Percentiles rank a stretch among this genome's conserved stretches.
These are phyloP conservation scores for Chrysochromulina parva DNA, from an alignment of 78 protist species.

Conservation along the genomic window DNA sequence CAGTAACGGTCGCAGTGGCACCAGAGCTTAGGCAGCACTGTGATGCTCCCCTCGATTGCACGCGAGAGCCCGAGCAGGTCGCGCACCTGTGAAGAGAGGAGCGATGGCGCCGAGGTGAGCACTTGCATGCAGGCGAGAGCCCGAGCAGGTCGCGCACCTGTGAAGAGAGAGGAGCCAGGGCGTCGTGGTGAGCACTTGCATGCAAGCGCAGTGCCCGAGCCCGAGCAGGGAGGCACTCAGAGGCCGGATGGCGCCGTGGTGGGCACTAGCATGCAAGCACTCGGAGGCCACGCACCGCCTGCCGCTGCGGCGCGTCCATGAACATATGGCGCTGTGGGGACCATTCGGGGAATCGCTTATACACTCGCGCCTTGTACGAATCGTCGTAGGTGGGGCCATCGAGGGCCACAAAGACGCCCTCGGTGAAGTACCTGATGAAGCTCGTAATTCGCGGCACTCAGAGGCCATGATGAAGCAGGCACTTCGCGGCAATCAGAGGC, in stretches of 20 bases:
- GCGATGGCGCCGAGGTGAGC: no score
- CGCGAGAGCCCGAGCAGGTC: neutral
- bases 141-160: neutral
- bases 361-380: neutral
- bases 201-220: no score
- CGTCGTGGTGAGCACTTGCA: no score
- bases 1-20: neutral
- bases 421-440: neutral
- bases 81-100: neutral
- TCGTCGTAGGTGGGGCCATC: neutral
- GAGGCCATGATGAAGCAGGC: no score
- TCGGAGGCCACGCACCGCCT: neutral
- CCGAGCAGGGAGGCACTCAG: no score
- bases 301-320: conserved; percentile 3
- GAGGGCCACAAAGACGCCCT: neutral
- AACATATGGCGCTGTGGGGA: conserved; percentile 9
- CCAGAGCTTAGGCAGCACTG: neutral
- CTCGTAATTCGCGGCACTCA: no score
- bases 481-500: no score
- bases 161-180: no score
- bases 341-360: neutral
- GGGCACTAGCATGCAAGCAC: no score
- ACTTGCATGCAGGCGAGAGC: no score
- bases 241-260: no score
- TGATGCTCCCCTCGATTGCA: neutral